Evolutionary conservation across 805 yeast species (phyloP), one percentile per base, ranked within the genome.

Genomic region (Cyberlindnera nakhonratchasimensis): DNA sequence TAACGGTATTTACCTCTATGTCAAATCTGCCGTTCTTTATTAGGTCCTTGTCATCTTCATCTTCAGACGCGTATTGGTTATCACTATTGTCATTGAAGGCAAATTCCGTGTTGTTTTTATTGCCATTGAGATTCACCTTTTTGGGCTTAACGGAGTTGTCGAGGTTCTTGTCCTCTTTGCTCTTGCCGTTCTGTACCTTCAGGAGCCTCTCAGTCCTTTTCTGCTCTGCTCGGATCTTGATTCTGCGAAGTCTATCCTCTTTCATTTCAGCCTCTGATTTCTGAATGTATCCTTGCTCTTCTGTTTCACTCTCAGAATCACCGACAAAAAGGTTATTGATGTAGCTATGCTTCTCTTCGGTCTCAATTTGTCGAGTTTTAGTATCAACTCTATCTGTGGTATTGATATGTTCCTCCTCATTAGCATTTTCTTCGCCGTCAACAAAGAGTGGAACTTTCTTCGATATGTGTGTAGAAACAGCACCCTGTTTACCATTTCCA

Each of bases 181-280:
- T 29, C 26, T 39, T 42, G 18, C 39, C 40, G 22, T 51, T 42
- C 23, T 55, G 58, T 24, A 48, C 50, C 23, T 43, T 48, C 21
- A 51, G 18, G 2, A 57, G 35, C 22, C 62, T 45, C 34, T 50
- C 50, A 5, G 43, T 35, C 34, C 46, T 46, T 46, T 53, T 57
- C 45, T 54, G 50, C 3, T 37, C 51, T 5, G 53, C 59, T 7
- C 49, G 24, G n/a, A 41, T 50, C 14, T 45, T 39, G n/a, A 55
- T 47, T 37, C 48, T 50, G 19, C 28, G 35, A 1, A 25, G 45
- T 17, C 55, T 45, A 9, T 40, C 37, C 8, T 37, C 47, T 5
- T 34, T 25, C 24, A 39, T 42, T 13, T 43, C 39, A 2, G 40
- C 16, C n/a, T 38, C 40, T 4, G 46, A 19, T 10, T 18, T 22